Base-by-base conservation (phyloP, 2,329 filamentous ascomycete genomes). In the Aureobasidium namibiae region DNA sequence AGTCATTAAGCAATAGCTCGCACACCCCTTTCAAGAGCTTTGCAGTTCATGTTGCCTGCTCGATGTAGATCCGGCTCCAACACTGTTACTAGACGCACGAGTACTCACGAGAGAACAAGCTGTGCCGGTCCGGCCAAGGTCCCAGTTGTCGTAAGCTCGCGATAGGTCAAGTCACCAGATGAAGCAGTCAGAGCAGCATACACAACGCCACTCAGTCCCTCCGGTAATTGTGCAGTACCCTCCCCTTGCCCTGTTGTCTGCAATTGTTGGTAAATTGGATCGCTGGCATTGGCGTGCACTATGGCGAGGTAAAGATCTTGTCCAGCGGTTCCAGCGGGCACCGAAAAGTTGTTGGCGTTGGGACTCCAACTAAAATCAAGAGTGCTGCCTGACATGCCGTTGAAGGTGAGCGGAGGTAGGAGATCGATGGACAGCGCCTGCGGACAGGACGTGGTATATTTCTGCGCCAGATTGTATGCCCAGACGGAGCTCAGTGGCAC, bases 391-490 rank as follows among this genome's bases (percentile, higher is more conserved):
- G 66, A 61, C 5, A 64, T 38, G 13, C 48, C 45, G 11, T 56
- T 61, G 31, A 64, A 46, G 36, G 18, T 56, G 11, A 64, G 48
- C 33, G 57, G 60, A 1, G 62, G 62, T 6, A 64, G 58, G 7
- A 34, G n/a, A 39, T 48, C 26, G 26, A 63, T 44, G 23, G 63
- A 62, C 16, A 64, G 44, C n/a, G 62, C 44, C 26, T 60, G 61
- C 10, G 64, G 62, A 61, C 68, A 70, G 13, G 65, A 64, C 16
- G 67, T 63, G 44, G 66, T 64, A 50, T 69, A 70, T 45, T 65
- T 64, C 36, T 67, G 62, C 16, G 68, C 68, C 34, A 70, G 57
- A 41, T 68, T 70, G 64, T 67, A 70, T 2, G 67, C 68, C 63
- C 64, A 69, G 21, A 64, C 59, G 6, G 63, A 65, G 44, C 65